Percentiles rank a stretch among this genome's conserved stretches.
phyloP scores from a whole-genome alignment of 2,329 filamentous ascomycete genomes.

The Diaporthe aspalathi region DNA sequence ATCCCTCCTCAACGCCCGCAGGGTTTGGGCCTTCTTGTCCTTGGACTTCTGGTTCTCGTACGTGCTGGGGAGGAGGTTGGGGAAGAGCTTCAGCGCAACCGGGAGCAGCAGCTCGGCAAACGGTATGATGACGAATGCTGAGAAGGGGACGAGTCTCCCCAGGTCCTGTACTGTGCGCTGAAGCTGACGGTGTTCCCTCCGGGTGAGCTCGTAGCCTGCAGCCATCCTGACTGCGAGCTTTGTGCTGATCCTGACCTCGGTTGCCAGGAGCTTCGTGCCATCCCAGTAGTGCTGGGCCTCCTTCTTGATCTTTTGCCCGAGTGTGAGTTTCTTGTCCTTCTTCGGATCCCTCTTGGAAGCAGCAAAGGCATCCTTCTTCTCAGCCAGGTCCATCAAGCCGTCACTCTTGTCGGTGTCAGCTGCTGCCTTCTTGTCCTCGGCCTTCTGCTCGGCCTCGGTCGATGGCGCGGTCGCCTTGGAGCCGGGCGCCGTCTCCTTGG shows the following conservation, averaged over 20 bases:
- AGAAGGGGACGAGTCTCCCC: constrained; percentile 92
- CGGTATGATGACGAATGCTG: constrained; percentile 95
- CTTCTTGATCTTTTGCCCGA: constrained; percentile 95
- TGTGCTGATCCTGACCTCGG: constrained; percentile 93
- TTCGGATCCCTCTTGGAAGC: constrained; percentile 69
- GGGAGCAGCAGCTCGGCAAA: constrained; percentile 95
- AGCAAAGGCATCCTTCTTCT: constrained; percentile 70
- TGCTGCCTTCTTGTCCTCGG: constrained; percentile 44
- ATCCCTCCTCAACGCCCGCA: constrained; percentile 90
- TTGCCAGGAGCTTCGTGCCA: constrained; percentile 92
- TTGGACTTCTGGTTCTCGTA: constrained; percentile 93
- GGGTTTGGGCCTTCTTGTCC: constrained; percentile 84
- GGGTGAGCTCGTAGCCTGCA: constrained; percentile 93
- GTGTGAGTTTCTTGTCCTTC: constrained; percentile 86
- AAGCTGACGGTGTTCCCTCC: constrained; percentile 92
- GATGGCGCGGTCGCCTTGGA: constrained; percentile 51
- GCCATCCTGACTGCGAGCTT: constrained; percentile 96
- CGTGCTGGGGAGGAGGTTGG: constrained; percentile 96
- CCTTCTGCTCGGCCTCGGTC: constrained; percentile 46
- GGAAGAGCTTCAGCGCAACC: constrained; percentile 92
- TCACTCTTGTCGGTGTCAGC: constrained; percentile 49
- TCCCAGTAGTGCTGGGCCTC: constrained; percentile 97
- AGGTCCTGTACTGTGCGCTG: constrained; percentile 94
- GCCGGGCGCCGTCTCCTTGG: constrained; percentile 61
- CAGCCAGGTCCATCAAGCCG: constrained; percentile 70